Base-by-base conservation (phyloP, 306 rosid species). In the Neltuma alba region DNA sequence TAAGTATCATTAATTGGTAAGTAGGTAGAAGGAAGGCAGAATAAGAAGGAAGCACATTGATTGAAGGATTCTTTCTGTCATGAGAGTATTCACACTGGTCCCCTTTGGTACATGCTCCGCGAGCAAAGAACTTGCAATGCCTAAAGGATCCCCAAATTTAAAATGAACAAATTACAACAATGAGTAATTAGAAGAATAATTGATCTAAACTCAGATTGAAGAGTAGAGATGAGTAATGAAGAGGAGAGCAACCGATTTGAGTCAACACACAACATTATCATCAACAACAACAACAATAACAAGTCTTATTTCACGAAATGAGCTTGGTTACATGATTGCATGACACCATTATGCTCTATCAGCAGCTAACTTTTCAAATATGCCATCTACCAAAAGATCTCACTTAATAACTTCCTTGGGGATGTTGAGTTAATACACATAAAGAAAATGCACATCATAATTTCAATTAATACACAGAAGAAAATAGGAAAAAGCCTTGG, bases 31-130 rank as follows among this genome's bases (percentile, higher is more conserved):
- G 18, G 9, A 40, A 62, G 33, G 62, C 31, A 57, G 70, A 75
- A 66, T 30, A 9, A 25, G 67, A 58, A 44, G 18, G 13, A 47
- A 20, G 82, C 83, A 90, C 97, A 84, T 91, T 87, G 85, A 76
- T 82, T 20, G 86, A 76, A 36, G 90, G 78, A 30, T 48, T 27
- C 30, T 50, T 72, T 72, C 76, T 72, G 31, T 2, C 76, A 33
- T 72, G 76, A 48, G 63, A 48, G n/a, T 48, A 72, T 72, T 72
- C 76, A 72, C 76, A 72, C 20, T n/a, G 76, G n/a, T 48, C 45
- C 45, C 76, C 64, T 72, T 72, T 72, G 30, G 10, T 4, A 33
- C 76, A 72, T 1, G 76, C 44, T 31, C 76, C 76, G n/a, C 63
- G 76, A 9, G 63, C 76, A 72, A 72, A 72, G 63, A 72, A 72